These are phyloP conservation scores for Ceratobasidium sp. DNA, from an alignment of 1,284 basidiomycete genomes.

Conservation along the genomic window DNA sequence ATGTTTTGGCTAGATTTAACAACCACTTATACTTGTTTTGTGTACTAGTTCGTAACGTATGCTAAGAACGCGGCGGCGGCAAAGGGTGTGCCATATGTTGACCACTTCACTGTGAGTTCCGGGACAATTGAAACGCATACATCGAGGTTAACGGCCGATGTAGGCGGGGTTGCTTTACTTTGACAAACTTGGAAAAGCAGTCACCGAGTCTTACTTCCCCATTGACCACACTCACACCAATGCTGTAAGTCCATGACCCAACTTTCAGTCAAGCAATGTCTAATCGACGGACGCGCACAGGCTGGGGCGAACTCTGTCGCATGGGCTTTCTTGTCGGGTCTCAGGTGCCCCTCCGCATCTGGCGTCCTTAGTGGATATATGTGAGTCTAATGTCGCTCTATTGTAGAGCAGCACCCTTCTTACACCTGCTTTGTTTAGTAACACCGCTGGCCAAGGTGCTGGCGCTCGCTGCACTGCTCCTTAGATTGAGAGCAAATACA, in stretches of 20 bases:
- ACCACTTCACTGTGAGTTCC: conserved; percentile 57
- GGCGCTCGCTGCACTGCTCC: conserved; percentile 23
- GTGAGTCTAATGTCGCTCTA: not conserved
- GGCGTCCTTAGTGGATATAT: conserved; percentile 26
- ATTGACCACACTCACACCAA: conserved; percentile 66
- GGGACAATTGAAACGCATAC: not conserved
- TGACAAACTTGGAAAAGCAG: conserved; percentile 60
- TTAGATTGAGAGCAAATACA: not conserved
- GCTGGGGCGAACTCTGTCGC: conserved; percentile 45
- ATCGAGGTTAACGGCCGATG: not conserved
- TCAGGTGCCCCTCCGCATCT: conserved; percentile 34
- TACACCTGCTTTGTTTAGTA: not conserved
- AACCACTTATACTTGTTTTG: not conserved
- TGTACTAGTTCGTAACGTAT: conserved; percentile 61
- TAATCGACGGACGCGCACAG: no score
- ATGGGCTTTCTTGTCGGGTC: conserved; percentile 45
- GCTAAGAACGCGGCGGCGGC: conserved; percentile 60
- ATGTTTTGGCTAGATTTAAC: not conserved
- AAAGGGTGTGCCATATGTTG: conserved; percentile 62
- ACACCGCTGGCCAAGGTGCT: conserved; percentile 9
- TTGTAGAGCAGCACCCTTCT: no score
- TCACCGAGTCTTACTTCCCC: conserved; percentile 62
- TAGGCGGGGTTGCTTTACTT: conserved; percentile 61
- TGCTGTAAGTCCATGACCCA: conserved; percentile 45
- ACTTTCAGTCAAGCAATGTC: no score